Base-by-base conservation (phyloP, 1,284 basidiomycete genomes). In the Grifola frondosa region DNA sequence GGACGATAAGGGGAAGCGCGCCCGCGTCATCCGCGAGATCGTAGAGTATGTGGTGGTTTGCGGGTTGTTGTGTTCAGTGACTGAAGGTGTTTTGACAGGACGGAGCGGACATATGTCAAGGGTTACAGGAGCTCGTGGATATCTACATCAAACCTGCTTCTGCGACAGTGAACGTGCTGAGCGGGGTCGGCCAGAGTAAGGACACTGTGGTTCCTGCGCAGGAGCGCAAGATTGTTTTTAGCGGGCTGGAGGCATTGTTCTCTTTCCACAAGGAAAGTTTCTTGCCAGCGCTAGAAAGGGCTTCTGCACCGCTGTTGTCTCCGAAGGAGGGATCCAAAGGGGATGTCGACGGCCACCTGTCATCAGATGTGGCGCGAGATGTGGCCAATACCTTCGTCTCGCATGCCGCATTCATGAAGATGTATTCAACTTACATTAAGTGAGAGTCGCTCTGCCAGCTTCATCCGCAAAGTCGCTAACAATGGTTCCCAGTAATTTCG, bases 371-470 rank as follows among this genome's bases (percentile, higher is more conserved):
- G 8, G 92, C 91, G 0, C 88, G 82, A 49, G 78, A 81, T 21
- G 85, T 99, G 25, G 95, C 92, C 6, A 81, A 87, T 49, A 93
- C 91, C 30, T 99, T 99, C 67, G 72, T 88, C 49, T 88, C 84
- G 37, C 93, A 97, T 65, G 91, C 91, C 29, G 91, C 93, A 7
- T 96, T 96, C 73, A 91, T 97, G 90, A 91, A 78, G 69, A 93
- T 97, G 85, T 97, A 97, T 66, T 94, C 91, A 36, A 89, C 88
- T 29, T 97, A 96, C 64, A 96, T 96, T 75, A 97, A 95, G 88
- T 91, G 62, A 62, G 88, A 75, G n/a, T 21, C 40, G 11, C 15
- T n/a, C 16, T 32, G 12, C 11, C 44, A 33, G 48, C 42, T 35
- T 46, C 25, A 7, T 34, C 19, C 12, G n/a, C 32, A 17, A n/a